Evolutionary conservation across 2,329 filamentous ascomycete genomes (phyloP), one percentile per base, ranked within the genome.

Genomic region (Hypoxylon sp.): DNA sequence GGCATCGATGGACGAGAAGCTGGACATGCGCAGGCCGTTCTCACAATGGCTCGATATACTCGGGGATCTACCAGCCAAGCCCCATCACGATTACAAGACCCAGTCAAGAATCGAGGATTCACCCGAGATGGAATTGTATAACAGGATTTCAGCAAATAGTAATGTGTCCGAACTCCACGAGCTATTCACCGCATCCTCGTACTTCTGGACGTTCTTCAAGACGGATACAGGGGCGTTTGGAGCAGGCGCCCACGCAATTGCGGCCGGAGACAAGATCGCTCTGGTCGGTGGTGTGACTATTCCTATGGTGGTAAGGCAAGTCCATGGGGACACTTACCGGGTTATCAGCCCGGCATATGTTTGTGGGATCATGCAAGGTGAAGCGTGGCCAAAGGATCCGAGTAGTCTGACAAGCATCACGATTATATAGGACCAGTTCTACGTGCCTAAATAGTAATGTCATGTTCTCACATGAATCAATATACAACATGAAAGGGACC

Each of bases 181-280:
- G 31, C 51, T 55, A 11, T 55, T 55, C 8, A 62, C 51, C n/a
- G 42, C 51, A 1, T 37, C 44, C 3, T 48, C 44, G 2, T 62
- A 55, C n/a, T 62, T 55, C 11, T 62, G 42, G 51, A 55, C 42
- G 10, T 55, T 55, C 14, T 62, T 55, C 22, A 62, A 50, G 29
- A 55, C 22, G 9, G 33, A 42, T n/a, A 44, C 51, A 5, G 59
- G 51, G 1, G 50, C 22, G 11, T 54, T 62, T 11, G 51, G 51
- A 19, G 42, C 51, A 2, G 42, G 42, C 6, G 51, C 59, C 3
- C 22, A 62, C 31, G n/a, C 19, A 3, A 55, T 62, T 10, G 26
- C 9, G 10, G 39, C 29, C 3, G 59, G 50, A 11, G 48, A 62
- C 17, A 54, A 51, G 8, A 10, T 60, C 9, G 48, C 48, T 5